These are phyloP conservation scores for Pseudozyma hubeiensis DNA, from an alignment of 1,284 basidiomycete species.

Conservation along the genomic window DNA sequence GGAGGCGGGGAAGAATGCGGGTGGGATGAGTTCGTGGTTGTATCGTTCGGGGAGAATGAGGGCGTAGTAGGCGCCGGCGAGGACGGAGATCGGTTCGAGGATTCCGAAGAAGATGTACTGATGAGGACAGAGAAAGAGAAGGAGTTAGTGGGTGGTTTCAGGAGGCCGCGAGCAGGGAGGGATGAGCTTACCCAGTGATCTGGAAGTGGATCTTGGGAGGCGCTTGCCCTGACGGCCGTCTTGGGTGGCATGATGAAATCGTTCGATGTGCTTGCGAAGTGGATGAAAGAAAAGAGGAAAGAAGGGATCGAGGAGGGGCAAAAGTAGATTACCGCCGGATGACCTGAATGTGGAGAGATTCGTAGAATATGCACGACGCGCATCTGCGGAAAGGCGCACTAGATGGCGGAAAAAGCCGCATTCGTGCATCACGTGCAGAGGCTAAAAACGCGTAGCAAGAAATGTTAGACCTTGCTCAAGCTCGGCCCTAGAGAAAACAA, in stretches of 20 bases:
- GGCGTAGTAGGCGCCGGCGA: slow-evolving; percentile 52
- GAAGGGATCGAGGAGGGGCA: not conserved
- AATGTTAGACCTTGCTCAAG: not conserved
- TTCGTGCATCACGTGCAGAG: slow-evolving; percentile 7
- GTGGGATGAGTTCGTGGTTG: slow-evolving; percentile 52
- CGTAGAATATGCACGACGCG: not conserved
- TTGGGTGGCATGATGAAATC: slow-evolving; percentile 4
- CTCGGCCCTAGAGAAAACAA: not conserved
- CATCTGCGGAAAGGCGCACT: not conserved
- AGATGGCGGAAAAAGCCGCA: no score
- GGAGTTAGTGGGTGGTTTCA: no score
- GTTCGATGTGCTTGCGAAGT: not conserved
- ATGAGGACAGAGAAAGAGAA: not conserved
- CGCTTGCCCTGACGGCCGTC: not conserved
- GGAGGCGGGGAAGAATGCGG: slow-evolving; percentile 33
- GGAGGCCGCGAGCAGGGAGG: not conserved
- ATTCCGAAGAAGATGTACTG: slow-evolving; percentile 62
- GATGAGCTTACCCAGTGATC: slow-evolving; percentile 40
- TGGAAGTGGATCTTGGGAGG: slow-evolving; percentile 27
- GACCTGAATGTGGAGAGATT: not conserved
- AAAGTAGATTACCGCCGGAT: not conserved
- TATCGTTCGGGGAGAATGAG: slow-evolving; percentile 51
- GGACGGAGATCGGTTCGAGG: slow-evolving; percentile 55
- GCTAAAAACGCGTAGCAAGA: not conserved
- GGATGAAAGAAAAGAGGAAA: slow-evolving; percentile 10